A percentile compares a stretch with the other conserved stretches of the same genome.
phyloP scores from a whole-genome alignment of 192 early-diverging fungal species.

The Backusella luteola region DNA sequence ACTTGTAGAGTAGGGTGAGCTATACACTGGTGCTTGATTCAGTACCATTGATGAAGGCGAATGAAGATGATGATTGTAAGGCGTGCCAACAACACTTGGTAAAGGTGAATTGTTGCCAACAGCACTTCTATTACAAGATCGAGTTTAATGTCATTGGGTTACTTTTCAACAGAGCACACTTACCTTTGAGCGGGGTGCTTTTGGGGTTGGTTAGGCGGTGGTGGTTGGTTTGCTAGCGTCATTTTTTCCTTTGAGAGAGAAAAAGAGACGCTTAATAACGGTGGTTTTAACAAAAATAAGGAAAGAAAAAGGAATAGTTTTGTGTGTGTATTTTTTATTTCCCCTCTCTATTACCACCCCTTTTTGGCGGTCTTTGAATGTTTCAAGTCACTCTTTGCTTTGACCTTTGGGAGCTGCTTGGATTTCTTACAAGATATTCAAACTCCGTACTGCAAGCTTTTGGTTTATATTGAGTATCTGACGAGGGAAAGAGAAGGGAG shows the following conservation, averaged over 20 bases:
- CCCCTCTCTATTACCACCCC: background rate
- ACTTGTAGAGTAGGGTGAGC: conserved; percentile 1
- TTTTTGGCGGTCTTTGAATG: background rate
- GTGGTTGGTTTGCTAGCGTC: conserved; percentile 8
- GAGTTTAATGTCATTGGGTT: background rate
- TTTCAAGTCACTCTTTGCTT: background rate
- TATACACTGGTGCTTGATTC: background rate
- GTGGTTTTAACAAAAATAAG: background rate
- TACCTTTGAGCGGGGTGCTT: background rate
- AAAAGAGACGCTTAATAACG: background rate
- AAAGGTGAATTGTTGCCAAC: background rate
- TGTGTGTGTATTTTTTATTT: conserved; percentile 11
- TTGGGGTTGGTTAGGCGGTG: background rate
- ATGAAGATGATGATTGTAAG: conserved; percentile 10
- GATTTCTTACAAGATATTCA: background rate
- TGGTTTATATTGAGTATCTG: background rate
- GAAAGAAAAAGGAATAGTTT: background rate
- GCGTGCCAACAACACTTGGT: conserved; percentile 3
- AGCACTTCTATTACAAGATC: background rate
- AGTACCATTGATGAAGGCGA: background rate
- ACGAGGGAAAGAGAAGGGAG: no score
- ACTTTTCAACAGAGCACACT: background rate
- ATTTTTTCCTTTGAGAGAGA: background rate
- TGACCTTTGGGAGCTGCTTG: background rate
- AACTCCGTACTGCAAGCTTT: background rate